These are phyloP conservation scores for Hibiscus trionum DNA, from an alignment of 345 rosid species.

Conservation along the genomic window DNA sequence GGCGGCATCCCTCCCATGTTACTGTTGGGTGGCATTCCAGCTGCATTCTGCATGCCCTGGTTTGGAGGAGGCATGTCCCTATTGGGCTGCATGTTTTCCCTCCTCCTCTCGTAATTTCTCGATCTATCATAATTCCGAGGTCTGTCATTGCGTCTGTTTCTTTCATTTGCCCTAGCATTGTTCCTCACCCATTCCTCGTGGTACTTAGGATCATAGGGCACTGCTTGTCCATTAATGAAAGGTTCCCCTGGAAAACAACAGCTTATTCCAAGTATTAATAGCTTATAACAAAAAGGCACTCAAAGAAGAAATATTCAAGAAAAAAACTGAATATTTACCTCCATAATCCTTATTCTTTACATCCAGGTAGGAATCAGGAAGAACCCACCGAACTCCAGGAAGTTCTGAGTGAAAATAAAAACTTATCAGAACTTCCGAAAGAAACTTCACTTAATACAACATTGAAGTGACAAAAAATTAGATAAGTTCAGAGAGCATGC, in stretches of 20 bases:
- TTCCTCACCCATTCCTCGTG: slow-evolving; percentile 98
- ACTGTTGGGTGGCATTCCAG: slow-evolving; percentile 23
- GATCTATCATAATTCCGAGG: slow-evolving; percentile 68
- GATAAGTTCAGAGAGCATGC: not conserved
- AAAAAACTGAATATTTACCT: slow-evolving; percentile 34
- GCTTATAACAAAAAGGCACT: not conserved
- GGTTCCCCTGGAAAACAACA: slow-evolving; percentile 62
- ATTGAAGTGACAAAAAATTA: not conserved
- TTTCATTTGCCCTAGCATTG: slow-evolving; percentile 77
- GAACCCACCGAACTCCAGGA: slow-evolving; percentile 86
- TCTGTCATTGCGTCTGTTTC: slow-evolving; percentile 80
- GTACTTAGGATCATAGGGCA: slow-evolving; percentile 91
- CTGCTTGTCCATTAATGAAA: slow-evolving; percentile 88
- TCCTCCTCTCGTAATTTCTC: slow-evolving; percentile 87
- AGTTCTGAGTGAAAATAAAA: slow-evolving; percentile 34
- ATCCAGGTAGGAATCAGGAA: slow-evolving; percentile 93
- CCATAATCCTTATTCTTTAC: slow-evolving; percentile 89
- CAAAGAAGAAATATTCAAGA: not conserved
- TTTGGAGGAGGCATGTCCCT: slow-evolving; percentile 22
- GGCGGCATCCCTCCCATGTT: not conserved
- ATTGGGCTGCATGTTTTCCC: slow-evolving; percentile 56
- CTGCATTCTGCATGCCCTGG: slow-evolving; percentile 30
- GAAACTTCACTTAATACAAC: not conserved
- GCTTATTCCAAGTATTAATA: not conserved
- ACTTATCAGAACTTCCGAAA: not conserved